Percentiles rank a stretch among this genome's conserved stretches.
Conservation (phyloP, 2,329 filamentous ascomycete genomes). For the Cladosporium cucumerinum region DNA sequence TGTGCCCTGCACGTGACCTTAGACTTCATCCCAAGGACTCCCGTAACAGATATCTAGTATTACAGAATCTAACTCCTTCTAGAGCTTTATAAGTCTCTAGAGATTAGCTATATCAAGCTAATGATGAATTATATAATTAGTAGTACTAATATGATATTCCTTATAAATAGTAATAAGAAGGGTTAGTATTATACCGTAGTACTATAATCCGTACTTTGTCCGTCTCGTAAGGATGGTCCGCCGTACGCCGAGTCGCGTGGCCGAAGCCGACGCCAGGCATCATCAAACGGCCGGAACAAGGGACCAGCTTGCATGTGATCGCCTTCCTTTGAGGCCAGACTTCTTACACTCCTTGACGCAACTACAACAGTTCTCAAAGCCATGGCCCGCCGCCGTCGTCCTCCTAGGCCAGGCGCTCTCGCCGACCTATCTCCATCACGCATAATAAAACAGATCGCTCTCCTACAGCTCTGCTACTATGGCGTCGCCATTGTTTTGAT, state of each 20-base stretch:
- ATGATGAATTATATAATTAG: too few species aligned
- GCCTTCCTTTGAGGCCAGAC: background rate
- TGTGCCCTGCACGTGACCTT: too few species aligned
- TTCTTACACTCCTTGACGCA: slow-evolving; percentile 3
- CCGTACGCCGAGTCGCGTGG: background rate
- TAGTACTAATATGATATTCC: too few species aligned
- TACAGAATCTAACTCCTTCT: too few species aligned
- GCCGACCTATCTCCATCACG: slow-evolving; percentile 64
- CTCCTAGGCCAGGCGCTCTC: slow-evolving; percentile 62
- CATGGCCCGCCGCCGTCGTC: slow-evolving; percentile 59
- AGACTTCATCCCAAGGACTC: too few species aligned
- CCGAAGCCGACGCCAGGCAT: slow-evolving; percentile 1
- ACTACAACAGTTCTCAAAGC: background rate
- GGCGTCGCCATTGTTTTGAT: slow-evolving; percentile 59
- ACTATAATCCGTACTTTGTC: too few species aligned
- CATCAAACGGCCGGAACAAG: background rate
- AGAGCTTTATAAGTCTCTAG: too few species aligned
- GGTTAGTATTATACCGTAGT: too few species aligned
- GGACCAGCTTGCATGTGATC: slow-evolving; percentile 5
- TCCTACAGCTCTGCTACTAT: slow-evolving; percentile 66
- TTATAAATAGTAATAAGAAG: too few species aligned
- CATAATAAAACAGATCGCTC: slow-evolving; percentile 63
- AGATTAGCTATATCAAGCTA: too few species aligned
- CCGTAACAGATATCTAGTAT: too few species aligned
- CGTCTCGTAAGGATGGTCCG: too few species aligned